Percentiles rank a stretch among this genome's conserved stretches.
phyloP scores from a whole-genome alignment of 164 flowering plant species.

The Protea cynaroides region DNA sequence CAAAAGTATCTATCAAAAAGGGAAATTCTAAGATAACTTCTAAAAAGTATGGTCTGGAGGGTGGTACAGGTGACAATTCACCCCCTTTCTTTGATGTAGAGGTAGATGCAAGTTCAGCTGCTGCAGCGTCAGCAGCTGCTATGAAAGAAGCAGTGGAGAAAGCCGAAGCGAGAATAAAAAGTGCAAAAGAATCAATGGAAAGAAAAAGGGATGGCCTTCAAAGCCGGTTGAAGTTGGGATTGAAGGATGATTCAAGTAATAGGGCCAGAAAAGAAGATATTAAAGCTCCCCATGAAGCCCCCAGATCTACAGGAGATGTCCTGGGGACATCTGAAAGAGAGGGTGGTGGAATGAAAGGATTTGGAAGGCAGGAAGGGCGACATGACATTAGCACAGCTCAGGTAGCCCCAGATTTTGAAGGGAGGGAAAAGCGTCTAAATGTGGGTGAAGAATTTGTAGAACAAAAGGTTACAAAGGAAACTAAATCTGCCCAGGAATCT shows the following conservation, averaged over 20 bases:
- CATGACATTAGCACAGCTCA: conserved; percentile 8
- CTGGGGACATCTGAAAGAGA: conserved; percentile 18
- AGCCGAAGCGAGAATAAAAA: conserved; percentile 54
- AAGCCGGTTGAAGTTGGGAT: conserved; percentile 20
- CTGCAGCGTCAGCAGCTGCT: conserved; percentile 57
- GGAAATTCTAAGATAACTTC: conserved; percentile 23
- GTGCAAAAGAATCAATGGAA: conserved; percentile 50
- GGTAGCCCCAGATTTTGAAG: conserved; percentile 22
- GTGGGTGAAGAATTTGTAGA: conserved; percentile 15
- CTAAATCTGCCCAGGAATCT: conserved; percentile 20
- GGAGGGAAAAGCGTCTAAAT: conserved; percentile 14
- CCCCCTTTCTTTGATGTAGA: conserved; percentile 69
- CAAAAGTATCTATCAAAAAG: conserved; percentile 34
- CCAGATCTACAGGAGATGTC: conserved; percentile 19
- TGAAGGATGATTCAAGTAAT: conserved; percentile 22
- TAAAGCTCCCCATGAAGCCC: conserved; percentile 16
- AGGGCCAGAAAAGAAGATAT: conserved; percentile 19
- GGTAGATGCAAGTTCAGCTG: conserved; percentile 65
- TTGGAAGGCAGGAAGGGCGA: conserved; percentile 23
- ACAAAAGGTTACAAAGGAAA: conserved; percentile 22
- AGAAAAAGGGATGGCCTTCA: conserved; percentile 38
- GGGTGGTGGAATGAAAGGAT: conserved; percentile 13
- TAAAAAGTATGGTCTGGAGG: conserved; percentile 24
- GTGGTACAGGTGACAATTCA: conserved; percentile 26
- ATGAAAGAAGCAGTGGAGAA: conserved; percentile 65